Evolutionary conservation across 78 protist genomes (phyloP), one percentile per base, ranked within the genome.

Genomic region (Tieghemostelium lacteum): DNA sequence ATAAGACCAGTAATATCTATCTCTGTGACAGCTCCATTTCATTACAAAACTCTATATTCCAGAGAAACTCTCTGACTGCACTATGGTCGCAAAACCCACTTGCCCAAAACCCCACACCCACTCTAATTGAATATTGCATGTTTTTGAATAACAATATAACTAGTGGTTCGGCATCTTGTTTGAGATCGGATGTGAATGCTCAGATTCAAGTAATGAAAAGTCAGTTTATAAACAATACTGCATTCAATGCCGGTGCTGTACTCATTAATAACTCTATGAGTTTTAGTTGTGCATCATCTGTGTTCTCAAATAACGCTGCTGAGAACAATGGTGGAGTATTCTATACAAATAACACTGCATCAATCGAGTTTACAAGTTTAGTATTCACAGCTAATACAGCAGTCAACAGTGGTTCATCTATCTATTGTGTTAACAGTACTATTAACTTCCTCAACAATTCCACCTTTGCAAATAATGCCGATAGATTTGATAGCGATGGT

Each of bases 341-440:
- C 17, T 57, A n/a, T 14, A 22, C 63, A 7, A 57, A 57, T 16
- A 57, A 57, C 26, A 57, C 63, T 57, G 17, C 4, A 4, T 14
- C 6, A 14, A 57, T 57, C 63, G 4, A 5, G 4, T 19, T 57
- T 7, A 17, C 6, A 57, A 5, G 10, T 22, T 4, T 22, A 19
- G 63, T 57, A 14, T 64, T 64, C 50, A 34, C 24, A 34, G 36
- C 31, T 36, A 64, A 64, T 64, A 37, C 20, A 36, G 72, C 52
- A 2, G 74, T 67, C 24, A 45, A 45, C 52, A 45, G 52, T 10
- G 74, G 74, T 16, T 67, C 74, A 12, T 6, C 58, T 2, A 26
- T 67, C 26, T 67, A 67, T 67, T 67, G 74, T 26, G 17, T 40
- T 40, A 40, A 37, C 24, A 40, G 58, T 40, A 67, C 45, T 14